Conservation (phyloP, 441 rosid species). For the Corymbia citriodora region DNA sequence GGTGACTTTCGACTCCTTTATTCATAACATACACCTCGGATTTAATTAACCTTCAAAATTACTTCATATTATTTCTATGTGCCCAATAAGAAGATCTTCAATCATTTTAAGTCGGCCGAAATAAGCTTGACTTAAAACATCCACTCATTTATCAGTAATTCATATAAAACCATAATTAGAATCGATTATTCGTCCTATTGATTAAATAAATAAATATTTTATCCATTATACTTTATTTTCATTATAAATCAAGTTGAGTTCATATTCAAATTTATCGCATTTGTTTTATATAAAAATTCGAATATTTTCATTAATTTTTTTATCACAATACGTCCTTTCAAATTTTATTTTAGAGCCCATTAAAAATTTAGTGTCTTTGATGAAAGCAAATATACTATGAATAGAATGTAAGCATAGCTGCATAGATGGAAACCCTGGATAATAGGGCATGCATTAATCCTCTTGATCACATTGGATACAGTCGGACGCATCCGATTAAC, state of each 20-base stretch:
- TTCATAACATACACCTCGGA: neutral
- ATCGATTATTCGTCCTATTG: rapidly evolving
- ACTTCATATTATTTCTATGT: neutral
- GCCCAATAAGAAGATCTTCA: neutral
- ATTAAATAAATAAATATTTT: neutral
- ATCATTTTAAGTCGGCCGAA: neutral
- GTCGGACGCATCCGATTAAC: neutral
- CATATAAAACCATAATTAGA: neutral
- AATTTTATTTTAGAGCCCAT: neutral
- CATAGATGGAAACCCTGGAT: neutral
- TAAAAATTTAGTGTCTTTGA: no score
- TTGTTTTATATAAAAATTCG: neutral
- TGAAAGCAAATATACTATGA: neutral
- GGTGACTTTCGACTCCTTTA: neutral
- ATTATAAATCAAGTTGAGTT: neutral
- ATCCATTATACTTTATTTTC: neutral
- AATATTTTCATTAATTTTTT: neutral
- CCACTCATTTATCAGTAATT: neutral
- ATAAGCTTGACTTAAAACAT: rapidly evolving
- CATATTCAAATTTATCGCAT: rapidly evolving
- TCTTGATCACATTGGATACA: no score
- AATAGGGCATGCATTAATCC: neutral
- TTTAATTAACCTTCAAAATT: neutral
- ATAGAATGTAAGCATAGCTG: neutral
- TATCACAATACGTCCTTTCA: rapidly evolving